These are phyloP conservation scores for Scenedesmus sp. DNA, from an alignment of 163 green algal genomes.

Conservation along the genomic window DNA sequence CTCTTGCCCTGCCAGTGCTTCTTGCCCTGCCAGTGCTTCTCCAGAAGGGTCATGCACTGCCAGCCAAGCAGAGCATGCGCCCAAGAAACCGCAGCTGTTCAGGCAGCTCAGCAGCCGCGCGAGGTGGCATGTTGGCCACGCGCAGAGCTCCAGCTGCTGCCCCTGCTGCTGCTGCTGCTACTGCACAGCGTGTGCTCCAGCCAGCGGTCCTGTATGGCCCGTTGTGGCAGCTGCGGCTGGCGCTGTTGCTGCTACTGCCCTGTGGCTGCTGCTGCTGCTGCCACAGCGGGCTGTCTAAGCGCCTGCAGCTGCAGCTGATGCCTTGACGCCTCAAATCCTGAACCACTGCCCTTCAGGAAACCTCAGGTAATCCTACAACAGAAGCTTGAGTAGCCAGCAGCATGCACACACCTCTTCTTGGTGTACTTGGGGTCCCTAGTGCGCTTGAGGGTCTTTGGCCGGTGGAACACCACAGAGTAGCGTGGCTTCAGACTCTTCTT, in stretches of 20 bases:
- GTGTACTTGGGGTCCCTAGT: constrained; percentile 90
- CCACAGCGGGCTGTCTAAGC: not conserved
- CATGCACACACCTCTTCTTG: constrained; percentile 77
- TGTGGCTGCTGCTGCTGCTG: not conserved
- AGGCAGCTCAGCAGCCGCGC: too few species aligned
- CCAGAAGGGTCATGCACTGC: too few species aligned
- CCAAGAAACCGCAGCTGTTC: too few species aligned
- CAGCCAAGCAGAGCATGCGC: too few species aligned
- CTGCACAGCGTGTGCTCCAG: too few species aligned
- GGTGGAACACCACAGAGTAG: constrained; percentile 90
- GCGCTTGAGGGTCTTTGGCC: constrained; percentile 90
- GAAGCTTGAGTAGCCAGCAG: not conserved
- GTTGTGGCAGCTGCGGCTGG: too few species aligned
- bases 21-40: too few species aligned
- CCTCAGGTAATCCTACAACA: not conserved
- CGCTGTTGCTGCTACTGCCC: not conserved
- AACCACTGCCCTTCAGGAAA: not conserved
- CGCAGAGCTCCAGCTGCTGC: not conserved
- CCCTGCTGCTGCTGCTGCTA: too few species aligned
- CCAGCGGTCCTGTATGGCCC: too few species aligned
- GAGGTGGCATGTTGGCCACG: too few species aligned
- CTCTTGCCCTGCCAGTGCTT: too few species aligned
- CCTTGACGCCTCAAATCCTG: not conserved
- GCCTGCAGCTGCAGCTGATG: not conserved
- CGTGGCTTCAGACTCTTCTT: constrained; percentile 87